Conservation (phyloP, 345 rosid species). For the Hibiscus tridactylites region DNA sequence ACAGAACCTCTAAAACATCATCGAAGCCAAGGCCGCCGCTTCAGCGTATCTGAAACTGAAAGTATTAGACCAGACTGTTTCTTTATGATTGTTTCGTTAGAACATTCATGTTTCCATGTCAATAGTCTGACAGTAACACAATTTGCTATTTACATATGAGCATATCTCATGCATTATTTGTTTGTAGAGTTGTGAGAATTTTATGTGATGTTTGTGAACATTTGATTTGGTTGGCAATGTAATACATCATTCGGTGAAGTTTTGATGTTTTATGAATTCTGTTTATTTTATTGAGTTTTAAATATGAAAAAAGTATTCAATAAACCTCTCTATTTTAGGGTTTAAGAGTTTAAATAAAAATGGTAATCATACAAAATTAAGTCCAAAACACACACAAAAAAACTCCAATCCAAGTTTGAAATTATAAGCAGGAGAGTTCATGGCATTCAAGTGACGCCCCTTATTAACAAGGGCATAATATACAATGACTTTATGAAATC, state of each 20-base stretch:
- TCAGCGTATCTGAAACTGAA: slow-evolving; percentile 18
- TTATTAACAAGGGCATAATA: neutral
- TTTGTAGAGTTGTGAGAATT: neutral
- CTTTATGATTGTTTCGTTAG: neutral
- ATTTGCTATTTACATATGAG: neutral
- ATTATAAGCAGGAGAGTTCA: too few species aligned
- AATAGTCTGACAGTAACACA: neutral
- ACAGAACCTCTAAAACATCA: slow-evolving; percentile 13
- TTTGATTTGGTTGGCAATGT: neutral
- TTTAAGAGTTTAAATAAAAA: too few species aligned
- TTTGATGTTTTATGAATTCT: neutral
- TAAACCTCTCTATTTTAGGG: too few species aligned
- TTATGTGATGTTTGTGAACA: neutral
- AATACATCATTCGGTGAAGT: too few species aligned
- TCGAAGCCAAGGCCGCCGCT: slow-evolving; percentile 19
- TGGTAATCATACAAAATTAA: neutral
- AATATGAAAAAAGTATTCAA: too few species aligned
- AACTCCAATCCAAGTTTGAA: neutral
- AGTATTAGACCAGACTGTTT: neutral
- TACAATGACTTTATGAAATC: slow-evolving; percentile 7
- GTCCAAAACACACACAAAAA: neutral
- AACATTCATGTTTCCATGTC: neutral
- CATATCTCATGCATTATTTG: neutral
- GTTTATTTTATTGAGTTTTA: neutral
- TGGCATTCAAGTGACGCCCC: neutral